Evolutionary conservation across 2,329 filamentous ascomycete species (phyloP).

Genomic region (Cladophialophora psammophila): DNA sequence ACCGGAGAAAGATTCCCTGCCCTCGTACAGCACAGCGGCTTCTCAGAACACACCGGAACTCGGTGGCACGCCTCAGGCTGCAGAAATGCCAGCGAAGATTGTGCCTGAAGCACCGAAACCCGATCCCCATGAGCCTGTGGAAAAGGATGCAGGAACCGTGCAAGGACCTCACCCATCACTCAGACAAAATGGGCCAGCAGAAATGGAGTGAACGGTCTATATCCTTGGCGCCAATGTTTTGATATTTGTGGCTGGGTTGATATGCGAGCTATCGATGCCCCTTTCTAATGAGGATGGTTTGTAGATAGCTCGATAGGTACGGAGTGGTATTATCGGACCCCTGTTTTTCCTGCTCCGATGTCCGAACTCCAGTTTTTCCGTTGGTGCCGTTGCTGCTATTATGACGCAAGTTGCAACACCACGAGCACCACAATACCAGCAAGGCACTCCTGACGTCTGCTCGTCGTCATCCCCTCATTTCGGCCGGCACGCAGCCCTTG

Average conservation of each 20-base stretch:
- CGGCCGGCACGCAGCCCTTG: not conserved
- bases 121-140: slow-evolving; percentile 16
- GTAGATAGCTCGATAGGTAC: not conserved
- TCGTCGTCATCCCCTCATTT: not conserved
- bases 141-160: slow-evolving; percentile 25
- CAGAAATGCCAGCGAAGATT: slow-evolving; percentile 18
- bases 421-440: not conserved
- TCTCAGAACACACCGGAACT: slow-evolving; percentile 20
- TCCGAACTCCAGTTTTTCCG: not conserved
- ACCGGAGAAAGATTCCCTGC: slow-evolving; percentile 23
- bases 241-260: not conserved
- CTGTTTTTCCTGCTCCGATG: not conserved
- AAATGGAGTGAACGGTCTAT: slow-evolving; percentile 18
- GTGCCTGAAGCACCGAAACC: not conserved
- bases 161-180: slow-evolving; percentile 11
- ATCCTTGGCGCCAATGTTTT: not conserved
- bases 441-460: not conserved
- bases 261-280: slow-evolving; percentile 1
- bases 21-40: slow-evolving; percentile 17
- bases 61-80: slow-evolving; percentile 14
- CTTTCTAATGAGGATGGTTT: not conserved
- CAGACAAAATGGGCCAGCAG: slow-evolving; percentile 14
- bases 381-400: not conserved
- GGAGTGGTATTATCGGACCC: not conserved
- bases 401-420: not conserved